Conservation (phyloP, 2,329 filamentous ascomycete genomes). For the Capronia americana region DNA sequence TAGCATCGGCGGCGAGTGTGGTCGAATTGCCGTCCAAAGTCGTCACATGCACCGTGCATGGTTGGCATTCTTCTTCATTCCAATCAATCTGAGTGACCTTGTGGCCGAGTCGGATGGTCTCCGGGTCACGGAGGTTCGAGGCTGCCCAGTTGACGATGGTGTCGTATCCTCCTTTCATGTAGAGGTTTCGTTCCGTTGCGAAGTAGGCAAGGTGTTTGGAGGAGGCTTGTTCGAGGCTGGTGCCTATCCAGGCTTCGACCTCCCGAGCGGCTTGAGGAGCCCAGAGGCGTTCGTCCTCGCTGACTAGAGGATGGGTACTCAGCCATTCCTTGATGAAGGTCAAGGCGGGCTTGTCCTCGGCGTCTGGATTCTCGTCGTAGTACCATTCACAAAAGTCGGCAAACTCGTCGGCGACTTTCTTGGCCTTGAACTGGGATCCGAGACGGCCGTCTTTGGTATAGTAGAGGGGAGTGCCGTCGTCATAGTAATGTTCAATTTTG, state of each 20-base stretch:
- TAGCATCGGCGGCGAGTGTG: constrained; percentile 46
- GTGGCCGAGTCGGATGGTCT: constrained; percentile 48
- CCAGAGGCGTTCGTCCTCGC: constrained; percentile 52
- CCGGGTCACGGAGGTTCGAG: constrained; percentile 46
- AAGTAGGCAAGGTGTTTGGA: constrained; percentile 54
- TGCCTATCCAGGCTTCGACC: constrained; percentile 54
- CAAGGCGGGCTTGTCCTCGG: constrained; percentile 49
- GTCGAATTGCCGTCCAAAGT: constrained; percentile 25
- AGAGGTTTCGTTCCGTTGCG: constrained; percentile 53
- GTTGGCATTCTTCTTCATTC: constrained; percentile 43
- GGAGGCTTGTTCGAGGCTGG: constrained; percentile 50
- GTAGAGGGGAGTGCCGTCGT: constrained; percentile 52
- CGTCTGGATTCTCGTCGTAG: constrained; percentile 50
- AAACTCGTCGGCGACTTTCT: constrained; percentile 55
- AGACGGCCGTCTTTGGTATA: constrained; percentile 52
- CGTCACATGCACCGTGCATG: constrained; percentile 38
- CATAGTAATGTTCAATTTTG: constrained; percentile 54
- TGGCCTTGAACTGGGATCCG: constrained; percentile 55
- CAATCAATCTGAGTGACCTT: constrained; percentile 50
- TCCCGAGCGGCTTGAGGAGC: constrained; percentile 53
- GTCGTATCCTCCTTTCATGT: constrained; percentile 56
- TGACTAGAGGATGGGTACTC: constrained; percentile 50
- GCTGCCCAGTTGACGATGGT: constrained; percentile 52
- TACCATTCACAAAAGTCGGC: constrained; percentile 52
- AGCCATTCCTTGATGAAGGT: constrained; percentile 52